Base-by-base conservation (phyloP, 441 rosid species). In the Eugenia klotzschiana region DNA sequence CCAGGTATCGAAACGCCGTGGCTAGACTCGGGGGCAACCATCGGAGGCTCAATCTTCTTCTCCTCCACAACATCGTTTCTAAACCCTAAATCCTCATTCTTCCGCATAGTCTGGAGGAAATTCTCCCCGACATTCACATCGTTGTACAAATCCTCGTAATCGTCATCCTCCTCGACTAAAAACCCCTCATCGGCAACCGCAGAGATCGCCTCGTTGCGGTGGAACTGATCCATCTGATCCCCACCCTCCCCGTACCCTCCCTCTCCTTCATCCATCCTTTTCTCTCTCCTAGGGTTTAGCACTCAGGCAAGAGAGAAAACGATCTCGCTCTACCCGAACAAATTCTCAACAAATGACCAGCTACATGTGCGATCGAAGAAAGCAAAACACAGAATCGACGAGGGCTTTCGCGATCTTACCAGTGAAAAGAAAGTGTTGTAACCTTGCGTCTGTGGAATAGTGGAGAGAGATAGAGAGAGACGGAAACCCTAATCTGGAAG, bases 111-210 rank as follows among this genome's bases (percentile, higher is more conserved):
- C 89, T 95, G 91, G 82, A 89, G 92, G 89, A 95, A 94, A 51
- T 91, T 94, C 90, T 92, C 97, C 56, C 98, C 96, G 22, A 96
- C 94, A 85, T 93, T 96, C 58, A 96, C 98, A 80, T 96, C 97
- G 84, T 91, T 94, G 81, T 96, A 94, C 43, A 93, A 90, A 86
- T 96, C 97, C 82, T 96, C 96, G 33, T 92, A 96, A 82, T 95
- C 98, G 51, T 94, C 98, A 13, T 94, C 98, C 82, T 95, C 96
- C 54, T 96, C 99, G 57, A 91, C 98, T 23, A 94, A 83, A 57
- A 93, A 90, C 11, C 93, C 99, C 85, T 94, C 99, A 83, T 97
- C 99, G 8, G 94, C 95, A 81, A 97, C 90, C 37, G 99, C 98
- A 83, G 98, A 94, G 83, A 97, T 97, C 72, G 99, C 92, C 85